phyloP scores from a whole-genome alignment of 140 eudicot genomes.

The Bidens hawaiensis region DNA sequence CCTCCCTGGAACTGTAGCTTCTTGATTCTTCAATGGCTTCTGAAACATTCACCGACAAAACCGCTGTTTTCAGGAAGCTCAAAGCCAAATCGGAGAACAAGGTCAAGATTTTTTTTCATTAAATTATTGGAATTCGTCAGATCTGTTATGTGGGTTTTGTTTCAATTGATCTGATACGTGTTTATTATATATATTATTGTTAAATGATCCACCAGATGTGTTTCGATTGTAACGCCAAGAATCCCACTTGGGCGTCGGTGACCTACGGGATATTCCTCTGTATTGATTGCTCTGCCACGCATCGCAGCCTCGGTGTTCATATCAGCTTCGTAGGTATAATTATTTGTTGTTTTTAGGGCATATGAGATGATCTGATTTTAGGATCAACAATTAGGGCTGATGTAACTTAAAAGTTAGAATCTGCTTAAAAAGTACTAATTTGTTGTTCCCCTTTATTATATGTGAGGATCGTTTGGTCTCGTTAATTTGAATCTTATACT shows the following conservation, averaged over 20 bases:
- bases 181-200: too few relatives aligned
- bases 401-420: too few relatives aligned
- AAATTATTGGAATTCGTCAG: conserved; percentile 27
- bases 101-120: conserved; percentile 37
- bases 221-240: conserved; percentile 96
- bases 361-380: too few relatives aligned
- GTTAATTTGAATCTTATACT: background rate
- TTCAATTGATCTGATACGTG: conserved; percentile 28
- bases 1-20: conserved; percentile 41
- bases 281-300: conserved; percentile 89
- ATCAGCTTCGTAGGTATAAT: conserved; percentile 98
- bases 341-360: too few relatives aligned
- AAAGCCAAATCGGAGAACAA: conserved; percentile 84
- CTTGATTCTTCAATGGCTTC: conserved; percentile 51
- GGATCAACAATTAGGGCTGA: too few relatives aligned
- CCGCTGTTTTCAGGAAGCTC: conserved; percentile 78
- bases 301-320: conserved; percentile 94
- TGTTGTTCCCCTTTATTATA: background rate
- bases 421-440: too few relatives aligned
- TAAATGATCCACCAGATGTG: conserved; percentile 55
- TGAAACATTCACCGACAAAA: conserved; percentile 69
- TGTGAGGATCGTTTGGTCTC: background rate
- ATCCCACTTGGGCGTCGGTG: conserved; percentile 99
- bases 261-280: conserved; percentile 93
- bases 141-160: conserved; percentile 35